Conservation (phyloP, 176 grass and related monocot species). For the Musa itinerans region DNA sequence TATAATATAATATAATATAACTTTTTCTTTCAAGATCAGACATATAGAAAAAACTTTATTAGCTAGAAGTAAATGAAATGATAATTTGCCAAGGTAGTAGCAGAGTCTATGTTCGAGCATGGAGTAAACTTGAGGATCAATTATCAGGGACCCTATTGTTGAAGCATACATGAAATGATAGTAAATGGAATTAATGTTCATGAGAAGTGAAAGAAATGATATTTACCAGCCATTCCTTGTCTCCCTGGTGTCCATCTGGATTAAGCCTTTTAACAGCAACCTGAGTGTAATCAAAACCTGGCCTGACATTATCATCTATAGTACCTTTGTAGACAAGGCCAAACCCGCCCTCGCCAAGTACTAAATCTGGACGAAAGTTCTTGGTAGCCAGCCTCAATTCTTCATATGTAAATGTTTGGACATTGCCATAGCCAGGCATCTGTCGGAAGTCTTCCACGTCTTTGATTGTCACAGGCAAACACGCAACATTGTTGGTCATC, state of each 20-base stretch:
- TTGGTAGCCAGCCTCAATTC: slow-evolving; percentile 78
- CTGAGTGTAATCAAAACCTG: slow-evolving; percentile 54
- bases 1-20: no score
- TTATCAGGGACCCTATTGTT: neutral
- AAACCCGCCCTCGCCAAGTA: slow-evolving; percentile 95
- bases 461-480: slow-evolving; percentile 19
- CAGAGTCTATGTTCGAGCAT: neutral
- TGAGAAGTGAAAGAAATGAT: slow-evolving; percentile 1
- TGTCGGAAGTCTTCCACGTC: slow-evolving; percentile 65
- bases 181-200: neutral
- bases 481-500: no score
- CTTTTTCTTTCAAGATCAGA: neutral
- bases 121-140: neutral
- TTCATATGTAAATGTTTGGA: slow-evolving; percentile 72
- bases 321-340: slow-evolving; percentile 92
- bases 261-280: slow-evolving; percentile 94
- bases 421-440: slow-evolving; percentile 67
- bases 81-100: neutral
- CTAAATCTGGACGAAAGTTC: slow-evolving; percentile 77
- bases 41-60: neutral
- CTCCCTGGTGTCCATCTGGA: slow-evolving; percentile 88
- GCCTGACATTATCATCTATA: slow-evolving; percentile 73
- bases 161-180: slow-evolving; percentile 5
- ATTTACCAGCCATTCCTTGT: slow-evolving; percentile 96
- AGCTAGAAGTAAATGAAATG: neutral